Evolutionary conservation across 2,329 filamentous ascomycete genomes (phyloP), one percentile per base, ranked within the genome.

Genomic region (Leptographium lundbergii): DNA sequence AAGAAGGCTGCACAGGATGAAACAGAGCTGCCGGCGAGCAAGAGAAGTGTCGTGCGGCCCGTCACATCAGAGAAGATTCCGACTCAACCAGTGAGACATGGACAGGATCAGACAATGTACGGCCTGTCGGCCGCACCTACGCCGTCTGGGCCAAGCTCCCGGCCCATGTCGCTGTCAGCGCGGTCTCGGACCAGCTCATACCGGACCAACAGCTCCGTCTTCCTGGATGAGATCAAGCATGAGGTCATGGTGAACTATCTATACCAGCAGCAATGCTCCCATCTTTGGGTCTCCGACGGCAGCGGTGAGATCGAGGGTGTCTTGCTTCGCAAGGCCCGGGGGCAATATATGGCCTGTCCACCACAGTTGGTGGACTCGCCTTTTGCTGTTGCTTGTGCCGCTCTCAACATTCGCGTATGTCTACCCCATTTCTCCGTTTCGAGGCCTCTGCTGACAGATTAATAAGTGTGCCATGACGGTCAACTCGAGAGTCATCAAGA

Each of bases 181-280:
- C 72, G 69, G 50, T 81, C 79, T n/a, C 57, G 54, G 4, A 39
- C 36, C 24, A 57, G 57, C 51, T 64, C 61, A 0, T 69, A 71
- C 19, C 70, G 69, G 32, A 80, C 77, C 2, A 71, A 67, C 54
- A 82, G 77, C 67, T 81, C 79, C 47, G 71, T 78, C 59, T 78
- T 86, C 61, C 70, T 87, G 13, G 85, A 88, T 61, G 86, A 88
- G 62, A 87, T 89, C 71, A 88, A 87, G 71, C 85, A 89, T 67
- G 87, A 91, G 70, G 85, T 91, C 61, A 91, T 91, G 87, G 86
- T 88, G 61, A 90, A 88, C 72, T 89, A 89, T 69, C 75, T 91
- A 29, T 89, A 89, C 71, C 87, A 91, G 70, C 86, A 91, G 69
- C 87, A 90, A 72, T 89, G 86, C 67, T 80, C 81, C 14, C 81